Evolutionary conservation across 139 green algal genomes (phyloP).

Genomic region (Tetradesmus lagerheimii): DNA sequence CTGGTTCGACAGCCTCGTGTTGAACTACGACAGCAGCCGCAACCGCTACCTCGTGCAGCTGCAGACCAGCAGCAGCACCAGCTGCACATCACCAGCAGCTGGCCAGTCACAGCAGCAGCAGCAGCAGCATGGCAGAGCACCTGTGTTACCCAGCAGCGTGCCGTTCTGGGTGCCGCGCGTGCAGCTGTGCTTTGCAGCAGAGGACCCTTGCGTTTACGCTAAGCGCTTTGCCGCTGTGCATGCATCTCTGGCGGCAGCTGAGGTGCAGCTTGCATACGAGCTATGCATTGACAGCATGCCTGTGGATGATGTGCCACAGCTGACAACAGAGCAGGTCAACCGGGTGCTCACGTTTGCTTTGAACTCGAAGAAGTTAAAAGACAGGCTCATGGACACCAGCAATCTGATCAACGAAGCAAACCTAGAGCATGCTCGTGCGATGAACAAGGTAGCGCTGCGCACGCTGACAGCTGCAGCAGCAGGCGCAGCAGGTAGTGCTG

Average conservation of each 20-base stretch:
- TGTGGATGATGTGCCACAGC: constrained; percentile 78
- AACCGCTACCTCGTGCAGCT: constrained; percentile 60
- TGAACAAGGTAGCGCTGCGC: constrained; percentile 85
- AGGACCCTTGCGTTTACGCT: constrained; percentile 79
- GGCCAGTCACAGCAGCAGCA: not conserved
- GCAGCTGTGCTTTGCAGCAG: constrained; percentile 79
- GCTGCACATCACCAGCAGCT: not conserved
- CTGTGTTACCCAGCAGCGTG: not conserved
- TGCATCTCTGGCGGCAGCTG: constrained; percentile 50
- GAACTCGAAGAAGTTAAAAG: constrained; percentile 80
- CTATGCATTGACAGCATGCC: constrained; percentile 89
- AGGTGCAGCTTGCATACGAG: constrained; percentile 75
- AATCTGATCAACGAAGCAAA: constrained; percentile 82
- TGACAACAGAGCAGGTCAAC: constrained; percentile 77
- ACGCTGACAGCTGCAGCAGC: constrained; percentile 37
- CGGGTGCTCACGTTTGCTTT: constrained; percentile 79
- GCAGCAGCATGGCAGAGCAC: not conserved
- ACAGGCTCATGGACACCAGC: constrained; percentile 83
- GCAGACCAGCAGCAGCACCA: not conserved
- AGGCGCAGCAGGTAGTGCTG: not conserved
- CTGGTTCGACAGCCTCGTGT: constrained; percentile 57
- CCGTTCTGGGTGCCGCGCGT: constrained; percentile 68
- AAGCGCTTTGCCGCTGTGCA: constrained; percentile 67
- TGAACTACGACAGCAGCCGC: constrained; percentile 54
- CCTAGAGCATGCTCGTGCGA: constrained; percentile 82